These are phyloP conservation scores for Anthracocystis walkeri DNA, from an alignment of 1,284 basidiomycete species.

Conservation along the genomic window DNA sequence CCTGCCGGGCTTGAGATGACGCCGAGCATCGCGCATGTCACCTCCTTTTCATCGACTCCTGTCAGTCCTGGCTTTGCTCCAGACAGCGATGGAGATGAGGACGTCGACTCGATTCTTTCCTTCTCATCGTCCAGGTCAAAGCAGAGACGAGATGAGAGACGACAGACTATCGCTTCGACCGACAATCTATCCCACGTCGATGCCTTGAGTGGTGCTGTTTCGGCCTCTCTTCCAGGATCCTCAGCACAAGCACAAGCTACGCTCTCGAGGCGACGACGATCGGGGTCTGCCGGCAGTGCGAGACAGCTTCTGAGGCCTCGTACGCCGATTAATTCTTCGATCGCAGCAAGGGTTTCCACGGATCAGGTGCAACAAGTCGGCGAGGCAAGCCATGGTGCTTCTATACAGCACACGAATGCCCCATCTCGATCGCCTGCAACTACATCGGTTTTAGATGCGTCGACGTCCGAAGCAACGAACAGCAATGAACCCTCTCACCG, in stretches of 20 bases:
- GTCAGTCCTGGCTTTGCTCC: constrained; percentile 38
- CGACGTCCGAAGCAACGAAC: background rate
- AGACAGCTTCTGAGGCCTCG: constrained; percentile 34
- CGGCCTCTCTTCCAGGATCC: constrained; percentile 13
- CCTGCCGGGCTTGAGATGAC: constrained; percentile 49
- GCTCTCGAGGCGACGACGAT: constrained; percentile 21
- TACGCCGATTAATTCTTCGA: constrained; percentile 20
- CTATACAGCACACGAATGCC: background rate
- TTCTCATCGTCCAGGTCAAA: constrained; percentile 41
- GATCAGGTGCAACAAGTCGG: background rate
- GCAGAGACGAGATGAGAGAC: constrained; percentile 36
- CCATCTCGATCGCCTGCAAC: background rate
- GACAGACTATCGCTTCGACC: constrained; percentile 17
- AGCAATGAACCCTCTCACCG: background rate
- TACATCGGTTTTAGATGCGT: background rate
- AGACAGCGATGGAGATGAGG: constrained; percentile 46
- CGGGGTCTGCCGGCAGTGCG: constrained; percentile 35
- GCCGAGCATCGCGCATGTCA: constrained; percentile 21
- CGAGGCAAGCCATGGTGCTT: background rate
- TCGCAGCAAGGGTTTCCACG: background rate
- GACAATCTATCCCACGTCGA: constrained; percentile 9
- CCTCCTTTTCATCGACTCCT: constrained; percentile 29
- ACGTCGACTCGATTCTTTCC: constrained; percentile 25
- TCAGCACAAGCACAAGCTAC: constrained; percentile 27
- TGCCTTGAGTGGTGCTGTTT: background rate